Percentiles rank a stretch among this genome's conserved stretches.
These are phyloP conservation scores for Peribolospora baueri DNA, from an alignment of 768 basidiomycete species.

Conservation along the genomic window DNA sequence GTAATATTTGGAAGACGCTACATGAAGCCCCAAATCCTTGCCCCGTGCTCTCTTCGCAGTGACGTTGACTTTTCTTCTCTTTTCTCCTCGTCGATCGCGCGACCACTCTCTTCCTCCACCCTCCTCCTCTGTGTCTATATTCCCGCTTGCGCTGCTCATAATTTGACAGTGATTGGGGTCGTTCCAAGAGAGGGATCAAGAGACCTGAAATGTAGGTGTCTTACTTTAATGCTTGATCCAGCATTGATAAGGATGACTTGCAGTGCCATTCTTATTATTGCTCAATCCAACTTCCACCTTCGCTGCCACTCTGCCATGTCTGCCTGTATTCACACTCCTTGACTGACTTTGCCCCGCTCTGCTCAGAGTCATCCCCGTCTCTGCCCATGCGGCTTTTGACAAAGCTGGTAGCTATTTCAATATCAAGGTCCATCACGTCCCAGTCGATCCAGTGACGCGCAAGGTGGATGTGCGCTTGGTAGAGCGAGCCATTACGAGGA, in stretches of 20 bases:
- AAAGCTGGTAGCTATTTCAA: slow-evolving; percentile 65
- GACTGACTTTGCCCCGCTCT: not conserved
- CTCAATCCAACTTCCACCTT: no score
- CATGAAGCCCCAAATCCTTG: no score
- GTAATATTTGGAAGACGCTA: no score
- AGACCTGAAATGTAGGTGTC: slow-evolving; percentile 65
- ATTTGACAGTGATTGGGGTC: slow-evolving; percentile 49
- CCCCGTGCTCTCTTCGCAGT: no score
- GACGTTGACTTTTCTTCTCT: no score
- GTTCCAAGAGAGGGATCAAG: slow-evolving; percentile 56
- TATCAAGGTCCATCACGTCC: slow-evolving; percentile 69
- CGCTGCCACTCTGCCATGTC: not conserved
- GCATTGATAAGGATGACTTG: not conserved
- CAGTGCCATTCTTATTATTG: not conserved
- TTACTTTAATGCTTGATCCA: not conserved
- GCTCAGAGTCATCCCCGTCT: slow-evolving; percentile 49
- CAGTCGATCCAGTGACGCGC: slow-evolving; percentile 51
- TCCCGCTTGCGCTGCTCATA: slow-evolving; percentile 9
- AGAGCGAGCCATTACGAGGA: slow-evolving; percentile 62
- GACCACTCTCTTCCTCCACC: not conserved
- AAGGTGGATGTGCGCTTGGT: slow-evolving; percentile 53
- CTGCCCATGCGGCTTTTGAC: slow-evolving; percentile 84
- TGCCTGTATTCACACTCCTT: not conserved
- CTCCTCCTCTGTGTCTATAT: not conserved
- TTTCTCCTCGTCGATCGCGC: no score